Evolutionary conservation across 495 filamentous ascomycete genomes (phyloP), one percentile per base, ranked within the genome.

Genomic region (Penicillium ochrochloron): DNA sequence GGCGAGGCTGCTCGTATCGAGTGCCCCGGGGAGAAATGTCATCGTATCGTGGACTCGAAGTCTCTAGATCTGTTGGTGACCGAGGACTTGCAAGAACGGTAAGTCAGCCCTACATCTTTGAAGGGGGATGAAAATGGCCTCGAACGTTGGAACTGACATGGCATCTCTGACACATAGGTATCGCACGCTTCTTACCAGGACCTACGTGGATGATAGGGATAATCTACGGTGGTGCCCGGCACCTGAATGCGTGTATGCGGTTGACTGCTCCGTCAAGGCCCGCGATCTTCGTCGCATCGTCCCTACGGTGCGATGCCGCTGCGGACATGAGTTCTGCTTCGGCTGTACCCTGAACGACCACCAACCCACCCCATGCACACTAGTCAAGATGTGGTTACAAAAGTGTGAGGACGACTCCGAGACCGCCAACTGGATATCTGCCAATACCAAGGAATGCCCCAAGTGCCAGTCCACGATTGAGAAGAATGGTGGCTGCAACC

Each of bases 331-430:
- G 56, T 99, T 97, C 75, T 99, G 95, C 77, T 98, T 98, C 67
- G 95, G 95, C n/a, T 99, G 95, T 76, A 86, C 89, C n/a, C 78
- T 92, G 50, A 88, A 82, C 70, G 95, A 99, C 73, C 95, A 99
- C 66, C 95, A 96, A 69, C 95, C 95, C 25, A 89, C 94, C 4
- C 95, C 95, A 0, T 99, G 95, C 72, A 84, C 87, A 33, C 80
- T 97, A 52, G 93, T 98, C 27, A 97, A 96, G 84, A 91, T 88
- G 76, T 99, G 95, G 95, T 76, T 98, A 15, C 94, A 98, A 82
- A 99, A 99, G 72, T 99, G 95, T 76, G 96, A 94, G 66, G 95
- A 99, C 70, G 95, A 99, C 72, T 97, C 93, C 3, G 95, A 99
- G 74, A 99, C 95, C 2, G 93, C 95, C 8, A 99, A 99, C 78